Base-by-base conservation (phyloP, 176 grass and related monocot species). In the Cenchrus fungigraminus region DNA sequence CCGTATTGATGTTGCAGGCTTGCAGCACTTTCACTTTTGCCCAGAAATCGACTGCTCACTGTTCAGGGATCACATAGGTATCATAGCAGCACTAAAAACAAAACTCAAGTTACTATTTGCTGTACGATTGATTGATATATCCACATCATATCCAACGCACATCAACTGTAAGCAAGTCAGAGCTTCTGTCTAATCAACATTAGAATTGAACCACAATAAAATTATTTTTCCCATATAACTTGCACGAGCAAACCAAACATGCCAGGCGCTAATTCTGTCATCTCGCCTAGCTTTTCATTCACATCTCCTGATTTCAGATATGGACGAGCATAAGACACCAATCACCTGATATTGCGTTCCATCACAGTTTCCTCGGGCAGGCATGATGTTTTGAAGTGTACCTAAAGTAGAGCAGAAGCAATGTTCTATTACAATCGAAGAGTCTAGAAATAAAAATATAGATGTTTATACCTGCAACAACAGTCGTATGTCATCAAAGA, bases 71-170 rank as follows among this genome's bases (percentile, higher is more conserved):
- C 43, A 54, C 15, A 76, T 22, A 70, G 45, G 16, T 17, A 74
- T 44, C 69, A 42, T 59, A 80, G 37, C 31, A 46, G 46, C 5
- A 46, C 13, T 89, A 25, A 34, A 76, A 85, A 75, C 31, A 71
- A 76, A 89, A 55, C 52, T 84, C 50, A 62, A 76, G n/a, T 25
- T 37, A 44, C 72, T 57, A 49, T 83, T 83, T 83, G 59, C 19
- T 83, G 55, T 55, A 84, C 87, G 80, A 87, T 87, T 91, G 84
- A 60, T 87, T 79, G 85, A 87, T 55, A 80, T 69, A 56, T 69
- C 22, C 62, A 80, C 70, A 74, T 11, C 76, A 56, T 71, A 75
- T 76, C 53, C 46, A 87, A 62, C 69, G 65, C 54, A 57, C 69
- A 61, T 65, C 74, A 87, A 76, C 79, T 76, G 62, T 83, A 60